These are phyloP conservation scores for Rhynchospora breviuscula DNA, from an alignment of 176 grass and related monocot genomes.

Conservation along the genomic window DNA sequence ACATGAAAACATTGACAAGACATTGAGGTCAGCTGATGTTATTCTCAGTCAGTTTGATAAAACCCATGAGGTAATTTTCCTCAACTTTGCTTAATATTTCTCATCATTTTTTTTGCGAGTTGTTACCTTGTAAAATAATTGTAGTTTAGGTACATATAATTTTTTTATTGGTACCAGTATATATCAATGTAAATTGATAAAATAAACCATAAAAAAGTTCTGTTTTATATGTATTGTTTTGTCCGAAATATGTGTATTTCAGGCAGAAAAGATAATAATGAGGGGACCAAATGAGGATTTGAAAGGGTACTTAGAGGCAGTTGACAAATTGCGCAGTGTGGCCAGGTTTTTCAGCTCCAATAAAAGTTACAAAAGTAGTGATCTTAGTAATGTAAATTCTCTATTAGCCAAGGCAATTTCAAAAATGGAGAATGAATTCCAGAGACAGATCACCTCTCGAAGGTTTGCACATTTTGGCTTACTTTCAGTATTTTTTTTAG, in stretches of 20 bases:
- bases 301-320: slow-evolving; percentile 69
- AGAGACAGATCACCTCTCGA: slow-evolving; percentile 52
- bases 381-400: slow-evolving; percentile 60
- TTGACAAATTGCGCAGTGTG: slow-evolving; percentile 68
- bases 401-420: slow-evolving; percentile 69
- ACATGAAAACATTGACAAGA: slow-evolving; percentile 97
- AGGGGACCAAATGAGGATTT: slow-evolving; percentile 79
- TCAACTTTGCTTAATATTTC: too few relatives aligned
- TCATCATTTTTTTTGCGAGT: slow-evolving; percentile 9
- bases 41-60: slow-evolving; percentile 87
- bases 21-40: slow-evolving; percentile 80
- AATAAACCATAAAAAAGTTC: background rate
- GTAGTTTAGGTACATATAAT: background rate
- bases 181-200: background rate
- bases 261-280: slow-evolving; percentile 74
- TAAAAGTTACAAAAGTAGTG: slow-evolving; percentile 77
- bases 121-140: background rate
- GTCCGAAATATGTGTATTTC: slow-evolving; percentile 8
- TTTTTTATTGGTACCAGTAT: background rate
- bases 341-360: slow-evolving; percentile 84
- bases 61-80: slow-evolving; percentile 56
- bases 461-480: slow-evolving; percentile 31
- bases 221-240: background rate
- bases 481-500: slow-evolving; percentile 6
- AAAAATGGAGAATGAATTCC: slow-evolving; percentile 80